Conservation (phyloP, 2,329 filamentous ascomycete genomes). For the Cadophora luteo-olivacea region DNA sequence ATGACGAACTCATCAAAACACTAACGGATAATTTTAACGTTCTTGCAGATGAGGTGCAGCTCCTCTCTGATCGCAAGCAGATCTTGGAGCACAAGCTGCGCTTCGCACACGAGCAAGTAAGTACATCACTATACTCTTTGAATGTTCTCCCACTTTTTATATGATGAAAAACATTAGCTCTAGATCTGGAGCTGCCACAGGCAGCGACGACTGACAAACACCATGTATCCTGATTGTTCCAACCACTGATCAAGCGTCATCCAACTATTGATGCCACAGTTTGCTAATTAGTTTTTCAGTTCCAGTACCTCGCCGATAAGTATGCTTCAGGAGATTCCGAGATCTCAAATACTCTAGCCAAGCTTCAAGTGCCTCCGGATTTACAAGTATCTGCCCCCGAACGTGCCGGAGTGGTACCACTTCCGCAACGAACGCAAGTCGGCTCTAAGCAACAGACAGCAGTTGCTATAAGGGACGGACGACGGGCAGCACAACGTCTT, state of each 20-base stretch:
- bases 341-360: slow-evolving; percentile 70
- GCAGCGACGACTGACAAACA: slow-evolving; percentile 67
- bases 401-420: slow-evolving; percentile 41
- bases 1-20: slow-evolving; percentile 56
- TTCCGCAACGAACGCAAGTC: slow-evolving; percentile 39
- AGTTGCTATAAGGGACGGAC: slow-evolving; percentile 68
- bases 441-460: slow-evolving; percentile 63
- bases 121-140: slow-evolving; percentile 37
- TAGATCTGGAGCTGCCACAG: slow-evolving; percentile 76
- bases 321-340: slow-evolving; percentile 70
- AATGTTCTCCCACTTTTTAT: slow-evolving; percentile 11
- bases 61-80: slow-evolving; percentile 66
- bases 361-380: slow-evolving; percentile 68
- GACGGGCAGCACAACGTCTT: slow-evolving; percentile 62
- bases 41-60: slow-evolving; percentile 69
- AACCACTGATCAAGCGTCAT: slow-evolving; percentile 24
- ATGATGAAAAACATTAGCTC: slow-evolving; percentile 71
- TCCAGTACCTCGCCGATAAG: slow-evolving; percentile 70
- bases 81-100: slow-evolving; percentile 71
- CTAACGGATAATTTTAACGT: slow-evolving; percentile 69
- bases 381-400: slow-evolving; percentile 39
- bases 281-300: slow-evolving; percentile 50
- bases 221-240: slow-evolving; percentile 61
- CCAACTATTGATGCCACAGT: background rate
- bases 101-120: slow-evolving; percentile 71